Percentiles rank a stretch among this genome's conserved stretches.
Evolutionary conservation across 257 asterid species (phyloP).

Genomic region (Lycium barbarum): DNA sequence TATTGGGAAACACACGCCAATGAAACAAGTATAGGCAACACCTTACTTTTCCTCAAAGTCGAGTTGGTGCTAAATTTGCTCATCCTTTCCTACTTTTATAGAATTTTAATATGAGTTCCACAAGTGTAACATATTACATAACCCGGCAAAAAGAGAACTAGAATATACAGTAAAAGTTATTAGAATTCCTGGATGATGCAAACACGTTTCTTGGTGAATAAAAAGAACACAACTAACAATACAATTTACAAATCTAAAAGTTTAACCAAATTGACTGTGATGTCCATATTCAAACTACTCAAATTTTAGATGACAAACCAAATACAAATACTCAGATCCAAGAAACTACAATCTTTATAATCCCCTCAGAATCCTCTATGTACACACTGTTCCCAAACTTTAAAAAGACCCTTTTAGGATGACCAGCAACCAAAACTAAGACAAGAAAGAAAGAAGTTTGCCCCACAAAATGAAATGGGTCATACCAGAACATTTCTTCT

Average conservation of each 20-base stretch:
- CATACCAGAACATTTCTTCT: neutral
- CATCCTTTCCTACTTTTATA: neutral
- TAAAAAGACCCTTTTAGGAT: neutral
- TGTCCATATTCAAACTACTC: neutral
- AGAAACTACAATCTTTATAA: neutral
- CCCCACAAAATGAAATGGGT: neutral
- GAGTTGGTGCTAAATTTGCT: neutral
- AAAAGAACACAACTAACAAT: neutral
- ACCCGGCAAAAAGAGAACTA: neutral
- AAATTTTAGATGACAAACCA: neutral
- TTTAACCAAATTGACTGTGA: neutral
- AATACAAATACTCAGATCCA: neutral
- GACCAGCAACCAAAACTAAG: neutral
- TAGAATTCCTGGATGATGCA: neutral
- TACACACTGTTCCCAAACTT: neutral
- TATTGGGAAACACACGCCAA: neutral
- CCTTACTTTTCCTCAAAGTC: neutral
- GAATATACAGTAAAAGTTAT: neutral
- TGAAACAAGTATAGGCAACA: neutral
- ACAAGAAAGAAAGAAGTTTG: neutral
- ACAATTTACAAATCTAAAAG: neutral
- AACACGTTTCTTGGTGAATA: neutral
- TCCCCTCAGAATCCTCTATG: neutral
- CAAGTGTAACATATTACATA: neutral
- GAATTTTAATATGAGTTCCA: slow-evolving; percentile 16